Percentiles rank a stretch among this genome's conserved stretches.
Conservation (phyloP, 2,329 filamentous ascomycete genomes). For the Didymella pomorum region DNA sequence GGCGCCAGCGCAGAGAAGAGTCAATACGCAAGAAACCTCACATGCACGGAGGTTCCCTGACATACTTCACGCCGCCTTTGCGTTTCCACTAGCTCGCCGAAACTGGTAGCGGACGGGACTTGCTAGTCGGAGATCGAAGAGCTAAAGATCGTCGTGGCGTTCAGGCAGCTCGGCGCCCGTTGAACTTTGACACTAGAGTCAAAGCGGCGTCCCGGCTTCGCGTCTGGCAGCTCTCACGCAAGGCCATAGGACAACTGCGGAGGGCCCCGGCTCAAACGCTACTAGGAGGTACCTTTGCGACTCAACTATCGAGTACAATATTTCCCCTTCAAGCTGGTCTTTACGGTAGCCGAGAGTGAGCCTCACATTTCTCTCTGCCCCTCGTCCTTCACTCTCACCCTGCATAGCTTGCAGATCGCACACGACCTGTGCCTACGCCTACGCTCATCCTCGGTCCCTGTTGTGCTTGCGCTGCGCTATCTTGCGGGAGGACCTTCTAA, state of each 20-base stretch:
- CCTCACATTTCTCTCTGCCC: conserved; percentile 19
- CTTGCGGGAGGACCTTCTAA: conserved; percentile 21
- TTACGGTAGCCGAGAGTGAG: conserved; percentile 24
- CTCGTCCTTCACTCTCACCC: conserved; percentile 23
- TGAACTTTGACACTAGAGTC: conserved; percentile 38
- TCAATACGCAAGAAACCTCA: conserved; percentile 2
- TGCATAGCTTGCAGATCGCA: conserved; percentile 21
- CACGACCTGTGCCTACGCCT: conserved; percentile 12
- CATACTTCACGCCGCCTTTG: conserved; percentile 35
- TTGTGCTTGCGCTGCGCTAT: conserved; percentile 27
- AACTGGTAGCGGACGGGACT: conserved; percentile 34
- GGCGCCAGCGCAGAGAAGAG: conserved; percentile 5
- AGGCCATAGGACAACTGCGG: conserved; percentile 40
- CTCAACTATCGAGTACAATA: conserved; percentile 26
- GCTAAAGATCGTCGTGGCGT: conserved; percentile 35
- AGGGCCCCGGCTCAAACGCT: conserved; percentile 33
- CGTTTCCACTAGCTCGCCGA: conserved; percentile 36
- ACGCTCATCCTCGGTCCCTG: conserved; percentile 22
- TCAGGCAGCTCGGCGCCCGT: conserved; percentile 41
- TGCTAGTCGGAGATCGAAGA: conserved; percentile 38
- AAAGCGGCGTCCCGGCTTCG: conserved; percentile 30
- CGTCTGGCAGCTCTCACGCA: conserved; percentile 27
- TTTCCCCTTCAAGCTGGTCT: conserved; percentile 25
- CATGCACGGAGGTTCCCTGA: conserved; percentile 20
- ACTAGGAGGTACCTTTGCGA: conserved; percentile 27